phyloP scores from a whole-genome alignment of 805 yeast species.

The Saccharomycopsis malanga region DNA sequence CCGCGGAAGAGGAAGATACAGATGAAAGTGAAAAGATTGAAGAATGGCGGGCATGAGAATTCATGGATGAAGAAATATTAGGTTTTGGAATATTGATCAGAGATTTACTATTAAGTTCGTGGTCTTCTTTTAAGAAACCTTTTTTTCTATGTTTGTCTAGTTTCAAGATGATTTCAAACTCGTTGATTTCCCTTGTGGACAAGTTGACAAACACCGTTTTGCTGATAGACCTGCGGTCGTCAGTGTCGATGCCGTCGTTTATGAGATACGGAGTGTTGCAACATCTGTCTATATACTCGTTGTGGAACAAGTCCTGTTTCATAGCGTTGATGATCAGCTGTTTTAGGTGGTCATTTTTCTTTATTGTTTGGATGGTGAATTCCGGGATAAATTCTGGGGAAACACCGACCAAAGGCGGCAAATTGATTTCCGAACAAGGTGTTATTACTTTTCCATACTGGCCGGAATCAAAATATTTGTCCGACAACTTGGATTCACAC shows the following conservation, averaged over 20 bases:
- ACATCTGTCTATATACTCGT: slow-evolving; percentile 19
- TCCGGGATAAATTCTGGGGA: slow-evolving; percentile 20
- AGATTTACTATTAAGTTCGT: background rate
- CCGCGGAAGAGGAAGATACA: slow-evolving; percentile 12
- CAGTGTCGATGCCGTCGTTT: background rate
- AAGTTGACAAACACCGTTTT: slow-evolving; percentile 17
- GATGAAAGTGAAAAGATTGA: slow-evolving; percentile 8
- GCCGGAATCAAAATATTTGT: background rate
- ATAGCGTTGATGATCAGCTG: slow-evolving; percentile 11
- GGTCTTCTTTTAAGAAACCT: background rate
- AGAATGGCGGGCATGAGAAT: slow-evolving; percentile 7
- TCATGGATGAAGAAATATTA: background rate
- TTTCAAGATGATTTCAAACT: slow-evolving; percentile 13
- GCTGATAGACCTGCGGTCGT: slow-evolving; percentile 3
- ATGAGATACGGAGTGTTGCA: background rate
- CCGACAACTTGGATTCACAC: background rate
- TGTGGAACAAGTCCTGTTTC: slow-evolving; percentile 21
- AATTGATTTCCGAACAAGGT: slow-evolving; percentile 11
- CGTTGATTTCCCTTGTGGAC: slow-evolving; percentile 17
- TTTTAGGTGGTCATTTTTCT: slow-evolving; percentile 13
- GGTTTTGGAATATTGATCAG: background rate
- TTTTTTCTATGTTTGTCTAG: background rate
- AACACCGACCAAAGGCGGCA: slow-evolving; percentile 22
- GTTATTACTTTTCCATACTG: slow-evolving; percentile 6
- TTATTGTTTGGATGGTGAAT: slow-evolving; percentile 19